Conservation (phyloP, 2,329 filamentous ascomycete species). For the Helminthosporium solani region DNA sequence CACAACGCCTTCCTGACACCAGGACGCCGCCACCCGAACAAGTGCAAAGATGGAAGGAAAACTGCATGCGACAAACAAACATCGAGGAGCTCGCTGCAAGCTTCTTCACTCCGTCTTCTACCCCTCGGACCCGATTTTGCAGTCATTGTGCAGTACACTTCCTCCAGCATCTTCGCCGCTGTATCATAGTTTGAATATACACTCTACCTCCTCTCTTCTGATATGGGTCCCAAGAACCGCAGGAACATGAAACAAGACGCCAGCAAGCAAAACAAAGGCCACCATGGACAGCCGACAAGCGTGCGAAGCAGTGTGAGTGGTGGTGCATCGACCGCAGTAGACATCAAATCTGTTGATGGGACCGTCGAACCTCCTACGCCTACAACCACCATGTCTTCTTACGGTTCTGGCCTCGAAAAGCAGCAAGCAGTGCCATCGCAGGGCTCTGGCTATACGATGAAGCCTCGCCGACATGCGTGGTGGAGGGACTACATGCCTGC, state of each 20-base stretch:
- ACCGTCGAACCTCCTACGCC: constrained; percentile 1
- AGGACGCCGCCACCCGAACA: neutral
- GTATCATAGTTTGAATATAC: constrained; percentile 26
- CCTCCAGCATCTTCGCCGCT: constrained; percentile 21
- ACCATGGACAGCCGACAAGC: neutral
- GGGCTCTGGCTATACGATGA: neutral
- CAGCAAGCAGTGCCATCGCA: neutral
- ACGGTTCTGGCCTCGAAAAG: neutral
- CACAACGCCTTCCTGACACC: constrained; percentile 2
- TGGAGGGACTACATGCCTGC: constrained; percentile 5
- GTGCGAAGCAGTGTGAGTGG: constrained; percentile 2
- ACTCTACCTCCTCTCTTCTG: constrained; percentile 10
- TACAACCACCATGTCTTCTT: constrained; percentile 6
- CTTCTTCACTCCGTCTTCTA: constrained; percentile 6
- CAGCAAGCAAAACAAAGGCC: neutral
- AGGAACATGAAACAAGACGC: constrained; percentile 3
- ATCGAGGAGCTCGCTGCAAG: constrained; percentile 2
- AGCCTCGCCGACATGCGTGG: neutral
- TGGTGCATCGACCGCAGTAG: neutral
- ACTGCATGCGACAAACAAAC: constrained; percentile 10
- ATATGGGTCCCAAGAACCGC: constrained; percentile 21
- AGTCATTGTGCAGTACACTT: constrained; percentile 24
- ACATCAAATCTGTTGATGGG: neutral
- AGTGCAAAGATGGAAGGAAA: constrained; percentile 9
- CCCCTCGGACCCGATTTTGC: constrained; percentile 13